Evolutionary conservation across 2,329 filamentous ascomycete species (phyloP), one percentile per base, ranked within the genome.

Genomic region (Pseudogymnoascus sp.): DNA sequence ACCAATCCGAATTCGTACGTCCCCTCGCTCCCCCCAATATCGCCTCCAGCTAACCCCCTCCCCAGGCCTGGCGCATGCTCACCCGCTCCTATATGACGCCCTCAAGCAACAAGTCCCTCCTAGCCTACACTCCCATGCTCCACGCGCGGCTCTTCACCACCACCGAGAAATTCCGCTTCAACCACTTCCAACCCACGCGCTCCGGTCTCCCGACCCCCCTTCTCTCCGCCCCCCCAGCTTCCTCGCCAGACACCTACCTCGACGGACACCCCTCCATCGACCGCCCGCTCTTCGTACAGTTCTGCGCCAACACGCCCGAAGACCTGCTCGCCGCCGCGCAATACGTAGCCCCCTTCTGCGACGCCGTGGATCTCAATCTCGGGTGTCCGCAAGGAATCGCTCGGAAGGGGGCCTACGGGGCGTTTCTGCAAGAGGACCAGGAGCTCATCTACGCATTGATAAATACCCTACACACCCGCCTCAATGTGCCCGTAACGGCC

Each of bases 301-400:
- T 99, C 75, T 99, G 94, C 80, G 90, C 91, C 65, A 95, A 94
- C 75, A 87, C 94, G 64, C 85, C 91, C 0, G 82, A 89, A n/a
- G 85, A 89, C 61, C 82, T 96, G 19, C 84, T 97, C 58, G 81
- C 82, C 28, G 92, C 94, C 0, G 94, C 93, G 0, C 82, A 83
- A 66, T 82, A 87, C 64, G 92, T 91, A 0, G 87, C 89, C 4
- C 90, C 91, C 0, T 90, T 92, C 74, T 97, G 93, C 75, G 94
- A 99, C 73, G 94, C 94, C 6, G 89, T 99, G 3, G 94, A 99
- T 74, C 77, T 99, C 69, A 99, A 99, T 73, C 80, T 99, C 4
- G 94, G 94, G 6, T 99, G 94, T 76, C 94, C 94, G 0, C 94
- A 99, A 73, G 93, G 93, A 1, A 99, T 99, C 68, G 94, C 94